Evolutionary conservation across 176 grass and related monocot species (phyloP).

Genomic region (Oryza officinalis): DNA sequence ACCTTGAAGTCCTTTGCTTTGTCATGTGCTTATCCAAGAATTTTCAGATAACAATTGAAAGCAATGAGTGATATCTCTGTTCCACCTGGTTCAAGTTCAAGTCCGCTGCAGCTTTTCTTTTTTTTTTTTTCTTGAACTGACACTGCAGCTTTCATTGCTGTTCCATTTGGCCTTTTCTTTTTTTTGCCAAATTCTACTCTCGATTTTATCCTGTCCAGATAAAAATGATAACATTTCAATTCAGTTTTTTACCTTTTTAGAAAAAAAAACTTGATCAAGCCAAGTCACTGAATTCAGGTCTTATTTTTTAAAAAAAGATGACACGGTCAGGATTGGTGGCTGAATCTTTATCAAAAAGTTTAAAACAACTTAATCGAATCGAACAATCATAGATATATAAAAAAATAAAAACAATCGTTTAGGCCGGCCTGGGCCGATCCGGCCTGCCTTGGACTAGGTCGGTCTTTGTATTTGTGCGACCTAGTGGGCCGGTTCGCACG

Average conservation of each 20-base stretch:
- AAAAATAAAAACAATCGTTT: neutral
- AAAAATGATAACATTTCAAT: neutral
- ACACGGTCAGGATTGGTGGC: slow-evolving; percentile 1
- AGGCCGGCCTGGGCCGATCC: neutral
- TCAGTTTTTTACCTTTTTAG: neutral
- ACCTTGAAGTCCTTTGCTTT: neutral
- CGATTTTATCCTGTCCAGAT: neutral
- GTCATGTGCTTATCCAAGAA: slow-evolving; percentile 17
- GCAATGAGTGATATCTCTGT: neutral
- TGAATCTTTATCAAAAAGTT: neutral
- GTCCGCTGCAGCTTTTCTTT: neutral
- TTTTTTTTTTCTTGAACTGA: neutral
- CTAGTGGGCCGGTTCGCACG: neutral
- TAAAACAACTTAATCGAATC: neutral
- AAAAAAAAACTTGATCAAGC: neutral
- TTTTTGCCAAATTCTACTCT: neutral
- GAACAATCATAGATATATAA: neutral
- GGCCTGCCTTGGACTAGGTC: neutral
- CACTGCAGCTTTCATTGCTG: neutral
- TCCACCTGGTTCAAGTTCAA: neutral
- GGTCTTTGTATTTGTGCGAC: neutral
- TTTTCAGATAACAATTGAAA: slow-evolving; percentile 18
- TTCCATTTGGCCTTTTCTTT: neutral
- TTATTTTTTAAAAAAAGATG: neutral
- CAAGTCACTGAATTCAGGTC: neutral